Base-by-base conservation (phyloP, 768 basidiomycete genomes). In the Rhizopogon roseolus region DNA sequence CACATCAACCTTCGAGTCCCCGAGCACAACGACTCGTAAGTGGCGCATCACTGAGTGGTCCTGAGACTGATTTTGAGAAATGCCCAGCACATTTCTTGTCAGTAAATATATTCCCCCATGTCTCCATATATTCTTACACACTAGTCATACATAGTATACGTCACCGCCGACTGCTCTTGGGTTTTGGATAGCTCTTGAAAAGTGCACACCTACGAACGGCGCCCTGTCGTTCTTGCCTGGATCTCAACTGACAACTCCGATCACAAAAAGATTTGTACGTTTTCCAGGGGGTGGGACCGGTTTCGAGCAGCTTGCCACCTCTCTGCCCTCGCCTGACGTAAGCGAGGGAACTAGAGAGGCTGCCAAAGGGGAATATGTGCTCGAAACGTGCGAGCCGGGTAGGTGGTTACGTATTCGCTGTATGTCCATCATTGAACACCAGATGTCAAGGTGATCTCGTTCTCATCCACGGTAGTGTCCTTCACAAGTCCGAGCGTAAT, bases 171-270 rank as follows among this genome's bases (percentile, higher is more conserved):
- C 84, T 8, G 97, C 97, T 0, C 80, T 98, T 19, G 97, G 97
- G 2, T 92, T 95, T 66, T 99, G 97, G 97, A 90, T 98, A 54
- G 91, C 96, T 0, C 74, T 99, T 37, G 96, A 98, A 67, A 78
- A 81, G 54, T 97, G 94, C 68, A 94, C 93, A 5, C 64, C 79
- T 2, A 71, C 73, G 41, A 95, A 95, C 61, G 93, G 93, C 8
- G 91, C 93, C 7, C 78, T 94, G 6, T 90, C 87, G 5, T 96
- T 95, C 70, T 75, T 91, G 2, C 94, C 95, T 0, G 93, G 95
- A 19, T 95, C 93, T 1, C 97, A 99, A 68, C 77, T 87, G 32
- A 79, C 76, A 0, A 74, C 81, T 2, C 81, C 84, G 1, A 82
- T 95, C 44, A 80, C 84, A 6, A 89, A 92, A 62, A 88, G 97